These are phyloP conservation scores for Liriodendron chinense DNA, from an alignment of 164 flowering plant genomes.

Conservation along the genomic window DNA sequence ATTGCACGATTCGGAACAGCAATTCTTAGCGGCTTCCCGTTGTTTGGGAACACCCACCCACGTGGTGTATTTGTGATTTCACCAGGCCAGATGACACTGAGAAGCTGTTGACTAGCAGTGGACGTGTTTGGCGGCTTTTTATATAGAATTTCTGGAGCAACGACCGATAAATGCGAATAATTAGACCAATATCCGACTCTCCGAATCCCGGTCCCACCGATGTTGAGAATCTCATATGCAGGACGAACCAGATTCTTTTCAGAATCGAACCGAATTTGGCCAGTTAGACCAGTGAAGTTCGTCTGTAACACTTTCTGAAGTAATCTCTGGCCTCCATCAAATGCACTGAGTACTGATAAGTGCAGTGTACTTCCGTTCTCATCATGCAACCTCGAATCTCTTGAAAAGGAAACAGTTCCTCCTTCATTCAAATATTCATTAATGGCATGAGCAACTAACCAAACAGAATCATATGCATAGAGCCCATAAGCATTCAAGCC, in stretches of 20 bases:
- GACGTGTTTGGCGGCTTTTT: slow-evolving; percentile 49
- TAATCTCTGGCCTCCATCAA: slow-evolving; percentile 55
- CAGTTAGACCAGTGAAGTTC: slow-evolving; percentile 70
- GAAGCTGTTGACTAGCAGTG: slow-evolving; percentile 49
- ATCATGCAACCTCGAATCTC: slow-evolving; percentile 48
- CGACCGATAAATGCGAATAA: slow-evolving; percentile 65
- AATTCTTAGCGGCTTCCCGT: slow-evolving; percentile 67
- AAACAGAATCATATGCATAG: slow-evolving; percentile 91
- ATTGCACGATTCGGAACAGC: slow-evolving; percentile 74
- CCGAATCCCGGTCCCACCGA: slow-evolving; percentile 51
- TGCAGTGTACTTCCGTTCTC: slow-evolving; percentile 40
- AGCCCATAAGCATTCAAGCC: slow-evolving; percentile 59
- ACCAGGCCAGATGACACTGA: slow-evolving; percentile 83
- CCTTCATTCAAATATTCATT: slow-evolving; percentile 53
- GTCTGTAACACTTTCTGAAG: slow-evolving; percentile 38
- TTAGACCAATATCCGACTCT: slow-evolving; percentile 88
- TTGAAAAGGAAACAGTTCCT: slow-evolving; percentile 52
- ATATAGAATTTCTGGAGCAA: slow-evolving; percentile 65
- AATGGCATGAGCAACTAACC: slow-evolving; percentile 78
- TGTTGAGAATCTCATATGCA: slow-evolving; percentile 69
- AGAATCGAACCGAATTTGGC: slow-evolving; percentile 54
- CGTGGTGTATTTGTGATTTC: slow-evolving; percentile 51
- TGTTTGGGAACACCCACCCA: slow-evolving; percentile 96
- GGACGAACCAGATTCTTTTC: slow-evolving; percentile 56
- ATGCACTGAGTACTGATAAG: slow-evolving; percentile 42